phyloP scores from a whole-genome alignment of 192 early-diverging fungal species.

The Globomyces pollinis-pini region DNA sequence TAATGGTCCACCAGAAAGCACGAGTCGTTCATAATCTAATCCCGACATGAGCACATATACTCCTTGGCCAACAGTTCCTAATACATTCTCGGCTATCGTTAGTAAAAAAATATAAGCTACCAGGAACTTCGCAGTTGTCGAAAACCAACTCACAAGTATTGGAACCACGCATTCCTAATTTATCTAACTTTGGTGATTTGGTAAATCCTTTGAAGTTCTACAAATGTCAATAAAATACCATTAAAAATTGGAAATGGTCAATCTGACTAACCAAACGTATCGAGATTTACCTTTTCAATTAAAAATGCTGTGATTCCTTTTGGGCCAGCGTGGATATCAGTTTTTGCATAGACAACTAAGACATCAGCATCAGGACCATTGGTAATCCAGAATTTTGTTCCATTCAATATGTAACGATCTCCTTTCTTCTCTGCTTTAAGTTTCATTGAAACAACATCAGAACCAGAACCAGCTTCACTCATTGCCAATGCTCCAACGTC shows the following conservation, averaged over 20 bases:
- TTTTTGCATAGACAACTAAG: slow-evolving; percentile 90
- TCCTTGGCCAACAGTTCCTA: slow-evolving; percentile 75
- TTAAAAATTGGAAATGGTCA: not conserved
- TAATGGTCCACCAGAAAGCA: slow-evolving; percentile 82
- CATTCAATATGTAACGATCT: slow-evolving; percentile 73
- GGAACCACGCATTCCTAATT: slow-evolving; percentile 92
- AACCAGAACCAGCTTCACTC: slow-evolving; percentile 84
- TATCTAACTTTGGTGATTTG: slow-evolving; percentile 82
- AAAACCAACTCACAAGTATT: slow-evolving; percentile 94
- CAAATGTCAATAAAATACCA: slow-evolving; percentile 23
- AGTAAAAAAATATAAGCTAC: slow-evolving; percentile 16
- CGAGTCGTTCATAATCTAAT: slow-evolving; percentile 83
- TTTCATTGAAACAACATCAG: slow-evolving; percentile 90
- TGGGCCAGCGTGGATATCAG: slow-evolving; percentile 65
- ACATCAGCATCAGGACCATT: slow-evolving; percentile 88
- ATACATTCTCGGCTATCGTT: slow-evolving; percentile 63
- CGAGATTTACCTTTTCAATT: slow-evolving; percentile 60
- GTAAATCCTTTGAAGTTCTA: slow-evolving; percentile 69
- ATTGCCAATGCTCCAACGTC: slow-evolving; percentile 93
- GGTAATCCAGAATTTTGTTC: slow-evolving; percentile 95
- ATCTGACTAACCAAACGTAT: not conserved
- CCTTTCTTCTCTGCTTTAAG: slow-evolving; percentile 74
- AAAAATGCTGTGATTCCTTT: slow-evolving; percentile 93
- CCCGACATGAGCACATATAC: slow-evolving; percentile 95
- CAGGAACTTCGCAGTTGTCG: slow-evolving; percentile 86